Conservation (phyloP, 2,329 filamentous ascomycete species). For the Cordyceps sp. region DNA sequence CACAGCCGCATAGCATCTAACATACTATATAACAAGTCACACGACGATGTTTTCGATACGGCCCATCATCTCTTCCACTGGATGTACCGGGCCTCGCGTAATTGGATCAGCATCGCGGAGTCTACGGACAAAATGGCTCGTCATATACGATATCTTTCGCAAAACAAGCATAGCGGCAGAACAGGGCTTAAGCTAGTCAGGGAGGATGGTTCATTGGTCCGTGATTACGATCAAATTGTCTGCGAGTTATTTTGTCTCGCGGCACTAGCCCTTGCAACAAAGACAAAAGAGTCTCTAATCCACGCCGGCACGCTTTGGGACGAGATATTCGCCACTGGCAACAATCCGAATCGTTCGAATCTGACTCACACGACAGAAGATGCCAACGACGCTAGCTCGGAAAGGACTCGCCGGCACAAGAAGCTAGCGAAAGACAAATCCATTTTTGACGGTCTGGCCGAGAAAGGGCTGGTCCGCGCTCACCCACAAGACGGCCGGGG, state of each 20-base stretch:
- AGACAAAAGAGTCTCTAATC: slow-evolving; percentile 44
- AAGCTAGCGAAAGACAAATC: slow-evolving; percentile 7
- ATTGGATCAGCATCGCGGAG: slow-evolving; percentile 54
- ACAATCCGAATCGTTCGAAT: background rate
- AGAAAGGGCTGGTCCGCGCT: slow-evolving; percentile 19
- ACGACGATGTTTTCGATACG: slow-evolving; percentile 51
- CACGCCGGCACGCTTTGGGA: slow-evolving; percentile 58
- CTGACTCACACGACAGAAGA: no score
- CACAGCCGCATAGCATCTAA: no score
- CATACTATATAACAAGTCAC: slow-evolving; percentile 2
- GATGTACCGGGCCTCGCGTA: slow-evolving; percentile 67
- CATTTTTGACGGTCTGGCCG: slow-evolving; percentile 17
- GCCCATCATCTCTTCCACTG: slow-evolving; percentile 71
- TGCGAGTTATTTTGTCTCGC: slow-evolving; percentile 72
- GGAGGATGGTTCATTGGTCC: slow-evolving; percentile 39
- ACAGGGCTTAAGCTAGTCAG: slow-evolving; percentile 26
- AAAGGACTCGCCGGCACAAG: no score
- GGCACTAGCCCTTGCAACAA: slow-evolving; percentile 54
- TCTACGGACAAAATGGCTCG: slow-evolving; percentile 56
- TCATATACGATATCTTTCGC: slow-evolving; percentile 41
- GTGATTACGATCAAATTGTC: slow-evolving; percentile 61
- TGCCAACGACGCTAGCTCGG: no score
- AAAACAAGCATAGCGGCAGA: slow-evolving; percentile 20
- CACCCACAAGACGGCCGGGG: slow-evolving; percentile 42
- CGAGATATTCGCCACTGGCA: slow-evolving; percentile 54